Conservation (phyloP, 2,329 filamentous ascomycete genomes). For the Pseudogymnoascus sp. region DNA sequence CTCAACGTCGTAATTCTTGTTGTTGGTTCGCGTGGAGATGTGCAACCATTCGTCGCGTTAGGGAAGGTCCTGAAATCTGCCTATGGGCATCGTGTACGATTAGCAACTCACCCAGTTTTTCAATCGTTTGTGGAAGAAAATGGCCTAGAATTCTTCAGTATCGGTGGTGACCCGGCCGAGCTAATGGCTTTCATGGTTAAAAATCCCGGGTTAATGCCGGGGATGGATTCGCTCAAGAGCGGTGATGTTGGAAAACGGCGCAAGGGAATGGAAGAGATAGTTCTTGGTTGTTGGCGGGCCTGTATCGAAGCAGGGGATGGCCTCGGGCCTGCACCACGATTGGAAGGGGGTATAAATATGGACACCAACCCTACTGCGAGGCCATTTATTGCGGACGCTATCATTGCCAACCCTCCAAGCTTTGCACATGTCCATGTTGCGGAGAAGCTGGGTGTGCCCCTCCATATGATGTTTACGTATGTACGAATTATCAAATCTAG, state of each 20-base stretch:
- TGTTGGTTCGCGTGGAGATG: conserved; percentile 67
- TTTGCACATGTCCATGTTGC: conserved; percentile 68
- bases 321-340: conserved; percentile 39
- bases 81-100: conserved; percentile 64
- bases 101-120: conserved; percentile 68
- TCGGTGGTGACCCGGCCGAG: conserved; percentile 71
- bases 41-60: conserved; percentile 69
- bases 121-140: conserved; percentile 62
- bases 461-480: conserved; percentile 87
- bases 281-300: conserved; percentile 81
- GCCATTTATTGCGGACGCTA: conserved; percentile 74
- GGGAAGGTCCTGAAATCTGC: conserved; percentile 58
- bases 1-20: conserved; percentile 71
- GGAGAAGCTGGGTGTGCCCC: conserved; percentile 66
- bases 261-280: conserved; percentile 68
- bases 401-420: conserved; percentile 68
- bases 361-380: conserved; percentile 27
- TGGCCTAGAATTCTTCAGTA: conserved; percentile 68
- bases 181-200: conserved; percentile 85
- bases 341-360: conserved; percentile 42
- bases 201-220: conserved; percentile 79
- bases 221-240: conserved; percentile 66
- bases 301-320: conserved; percentile 77
- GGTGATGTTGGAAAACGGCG: conserved; percentile 72
- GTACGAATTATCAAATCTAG: conserved; percentile 28